Percentiles rank a stretch among this genome's conserved stretches.
phyloP scores from a whole-genome alignment of 345 rosid genomes.

The Draba incana region DNA sequence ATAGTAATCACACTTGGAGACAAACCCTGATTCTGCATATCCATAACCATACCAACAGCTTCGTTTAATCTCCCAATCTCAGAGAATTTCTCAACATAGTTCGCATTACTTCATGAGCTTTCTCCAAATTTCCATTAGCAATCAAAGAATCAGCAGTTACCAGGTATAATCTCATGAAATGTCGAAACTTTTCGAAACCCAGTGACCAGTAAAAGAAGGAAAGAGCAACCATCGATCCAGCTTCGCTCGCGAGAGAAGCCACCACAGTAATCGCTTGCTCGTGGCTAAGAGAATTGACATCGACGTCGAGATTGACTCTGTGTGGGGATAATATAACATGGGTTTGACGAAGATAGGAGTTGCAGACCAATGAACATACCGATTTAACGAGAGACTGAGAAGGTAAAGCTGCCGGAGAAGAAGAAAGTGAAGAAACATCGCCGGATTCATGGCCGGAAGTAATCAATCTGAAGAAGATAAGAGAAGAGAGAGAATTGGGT shows the following conservation, averaged over 20 bases:
- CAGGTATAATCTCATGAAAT: conserved; percentile 81
- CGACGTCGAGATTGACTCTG: conserved; percentile 47
- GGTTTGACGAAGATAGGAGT: conserved; percentile 53
- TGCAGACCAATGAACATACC: conserved; percentile 57
- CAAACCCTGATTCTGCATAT: conserved; percentile 76
- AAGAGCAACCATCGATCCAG: conserved; percentile 81
- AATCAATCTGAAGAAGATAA: conserved; percentile 38
- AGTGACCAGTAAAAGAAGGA: conserved; percentile 80
- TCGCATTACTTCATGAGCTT: conserved; percentile 70
- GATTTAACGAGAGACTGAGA: conserved; percentile 56
- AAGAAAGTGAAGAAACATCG: not conserved
- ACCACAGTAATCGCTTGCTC: conserved; percentile 78
- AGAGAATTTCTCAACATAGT: conserved; percentile 67
- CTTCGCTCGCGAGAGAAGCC: conserved; percentile 74
- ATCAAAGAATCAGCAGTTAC: conserved; percentile 62
- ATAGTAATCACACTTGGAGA: conserved; percentile 46
- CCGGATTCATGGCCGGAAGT: conserved; percentile 27
- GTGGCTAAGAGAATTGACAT: conserved; percentile 55
- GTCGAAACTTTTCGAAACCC: conserved; percentile 58
- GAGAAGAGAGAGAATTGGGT: conserved; percentile 35
- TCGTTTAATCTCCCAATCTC: conserved; percentile 74
- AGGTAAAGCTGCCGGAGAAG: conserved; percentile 25
- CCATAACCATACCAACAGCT: conserved; percentile 71
- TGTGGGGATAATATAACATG: conserved; percentile 45
- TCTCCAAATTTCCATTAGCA: conserved; percentile 60